Conservation (phyloP, 1,139 yeast genomes). For the Saccharomyces hybrid region DNA sequence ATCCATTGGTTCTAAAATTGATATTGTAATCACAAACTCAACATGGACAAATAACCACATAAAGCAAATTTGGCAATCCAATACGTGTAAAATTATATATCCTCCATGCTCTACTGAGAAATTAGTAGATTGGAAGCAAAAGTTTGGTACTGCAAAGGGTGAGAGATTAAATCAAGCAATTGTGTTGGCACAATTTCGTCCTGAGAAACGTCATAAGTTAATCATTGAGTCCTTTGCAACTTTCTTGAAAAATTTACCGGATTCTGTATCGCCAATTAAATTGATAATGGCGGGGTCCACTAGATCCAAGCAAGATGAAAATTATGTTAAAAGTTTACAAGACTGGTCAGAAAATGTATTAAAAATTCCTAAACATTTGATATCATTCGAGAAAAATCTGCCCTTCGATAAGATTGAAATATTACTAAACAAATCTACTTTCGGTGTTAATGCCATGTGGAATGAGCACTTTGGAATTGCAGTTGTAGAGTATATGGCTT, state of each 20-base stretch:
- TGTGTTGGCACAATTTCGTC: slow-evolving; percentile 88
- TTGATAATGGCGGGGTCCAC: slow-evolving; percentile 80
- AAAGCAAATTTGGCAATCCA: slow-evolving; percentile 46
- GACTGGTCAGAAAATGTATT: slow-evolving; percentile 38
- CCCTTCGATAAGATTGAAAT: slow-evolving; percentile 55
- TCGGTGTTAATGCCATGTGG: slow-evolving; percentile 97
- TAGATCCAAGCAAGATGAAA: slow-evolving; percentile 58
- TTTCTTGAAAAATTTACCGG: slow-evolving; percentile 30
- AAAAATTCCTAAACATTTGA: slow-evolving; percentile 39
- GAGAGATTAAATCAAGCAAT: slow-evolving; percentile 43
- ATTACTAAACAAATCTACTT: slow-evolving; percentile 51
- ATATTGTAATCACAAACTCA: slow-evolving; percentile 69
- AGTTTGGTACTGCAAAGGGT: background rate
- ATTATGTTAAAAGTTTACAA: slow-evolving; percentile 46
- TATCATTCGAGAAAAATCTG: slow-evolving; percentile 70
- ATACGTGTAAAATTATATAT: slow-evolving; percentile 43
- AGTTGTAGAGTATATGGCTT: slow-evolving; percentile 84
- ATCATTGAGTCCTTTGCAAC: slow-evolving; percentile 55
- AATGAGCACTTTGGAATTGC: slow-evolving; percentile 98
- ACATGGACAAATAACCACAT: slow-evolving; percentile 87
- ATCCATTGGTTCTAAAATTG: slow-evolving; percentile 58
- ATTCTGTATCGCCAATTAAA: slow-evolving; percentile 35
- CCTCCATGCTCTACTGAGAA: slow-evolving; percentile 82
- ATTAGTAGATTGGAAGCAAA: slow-evolving; percentile 37
- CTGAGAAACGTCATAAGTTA: slow-evolving; percentile 83